Evolutionary conservation across 805 yeast genomes (phyloP), one percentile per base, ranked within the genome.

Genomic region (Barnettozyma botsteinii): DNA sequence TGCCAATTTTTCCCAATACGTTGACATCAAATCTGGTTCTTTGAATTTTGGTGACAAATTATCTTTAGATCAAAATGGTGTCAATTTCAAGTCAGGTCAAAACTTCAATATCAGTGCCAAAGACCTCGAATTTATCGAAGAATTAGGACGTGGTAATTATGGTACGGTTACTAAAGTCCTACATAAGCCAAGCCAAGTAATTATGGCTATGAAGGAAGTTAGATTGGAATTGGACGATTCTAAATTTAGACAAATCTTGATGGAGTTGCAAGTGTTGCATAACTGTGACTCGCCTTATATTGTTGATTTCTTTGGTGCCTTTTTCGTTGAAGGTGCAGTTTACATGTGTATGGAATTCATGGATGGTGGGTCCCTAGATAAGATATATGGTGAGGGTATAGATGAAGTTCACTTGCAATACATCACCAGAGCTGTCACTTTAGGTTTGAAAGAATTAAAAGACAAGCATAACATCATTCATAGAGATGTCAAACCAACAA

Each of bases 201-300:
- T 79, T 15, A 88, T 93, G 97, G 98, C 98, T 2, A 87, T 93
- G 94, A 93, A 93, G 61, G 98, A 93, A 60, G 96, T 93, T 33
- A 70, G 96, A 39, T 66, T 93, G 33, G 98, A 91, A 59, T 70
- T 93, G 45, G 98, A 93, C 57, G 97, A 91, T 54, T 73, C 85
- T n/a, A 88, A 88, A 58, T 85, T 93, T 60, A 75, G 91, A 45
- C 98, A 93, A 57, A 93, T 93, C 49, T 67, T 93, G 52, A 93
- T 93, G 98, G 98, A 93, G 61, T 69, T 93, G 46, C 98, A 93
- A 54, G 83, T 93, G 38, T 71, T 93, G 48, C 98, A 93, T 64
- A 85, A 83, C 53, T 93, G 98, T 65, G 76, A 77, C 49, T 81
- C 94, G 13, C 94, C 93, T 3, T 86, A 78, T 59, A 89, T 93